Percentiles rank a stretch among this genome's conserved stretches.
Conservation (phyloP, 495 filamentous ascomycete species). For the Elasticomyces elasticus region DNA sequence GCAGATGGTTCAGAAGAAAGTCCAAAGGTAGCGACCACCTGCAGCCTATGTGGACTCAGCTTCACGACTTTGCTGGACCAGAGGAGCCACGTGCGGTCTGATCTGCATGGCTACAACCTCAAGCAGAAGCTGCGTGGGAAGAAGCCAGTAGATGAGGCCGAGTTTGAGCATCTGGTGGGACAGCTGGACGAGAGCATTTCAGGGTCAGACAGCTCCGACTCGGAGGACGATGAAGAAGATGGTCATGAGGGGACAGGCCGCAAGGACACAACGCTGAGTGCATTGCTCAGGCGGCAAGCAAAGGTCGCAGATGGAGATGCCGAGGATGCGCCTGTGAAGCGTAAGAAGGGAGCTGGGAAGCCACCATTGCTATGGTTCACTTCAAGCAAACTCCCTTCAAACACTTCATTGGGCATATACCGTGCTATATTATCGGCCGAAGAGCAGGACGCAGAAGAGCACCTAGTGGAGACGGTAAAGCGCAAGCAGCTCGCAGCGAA, state of each 20-base stretch:
- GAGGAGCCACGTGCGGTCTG: constrained; percentile 75
- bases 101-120: constrained; percentile 87
- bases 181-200: constrained; percentile 86
- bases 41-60: constrained; percentile 64
- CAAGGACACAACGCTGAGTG: constrained; percentile 55
- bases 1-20: constrained; percentile 35
- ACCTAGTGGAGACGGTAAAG: constrained; percentile 54
- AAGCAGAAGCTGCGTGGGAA: constrained; percentile 74
- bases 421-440: constrained; percentile 63
- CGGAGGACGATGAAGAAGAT: constrained; percentile 38
- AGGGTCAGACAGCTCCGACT: constrained; percentile 55
- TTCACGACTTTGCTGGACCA: constrained; percentile 72
- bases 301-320: constrained; percentile 50
- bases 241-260: constrained; percentile 27
- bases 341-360: constrained; percentile 50
- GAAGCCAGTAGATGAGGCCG: constrained; percentile 56
- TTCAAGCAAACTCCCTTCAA: constrained; percentile 59
- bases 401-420: constrained; percentile 77
- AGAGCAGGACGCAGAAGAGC: constrained; percentile 55
- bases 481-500: constrained; percentile 64
- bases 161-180: constrained; percentile 77
- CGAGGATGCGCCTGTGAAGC: constrained; percentile 34
- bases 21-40: constrained; percentile 54
- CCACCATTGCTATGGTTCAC: constrained; percentile 79
- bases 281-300: constrained; percentile 74